A percentile compares a stretch with the other conserved stretches of the same genome.
These are phyloP conservation scores for Clonostachys sp. DNA, from an alignment of 2,329 filamentous ascomycete species.

Conservation along the genomic window DNA sequence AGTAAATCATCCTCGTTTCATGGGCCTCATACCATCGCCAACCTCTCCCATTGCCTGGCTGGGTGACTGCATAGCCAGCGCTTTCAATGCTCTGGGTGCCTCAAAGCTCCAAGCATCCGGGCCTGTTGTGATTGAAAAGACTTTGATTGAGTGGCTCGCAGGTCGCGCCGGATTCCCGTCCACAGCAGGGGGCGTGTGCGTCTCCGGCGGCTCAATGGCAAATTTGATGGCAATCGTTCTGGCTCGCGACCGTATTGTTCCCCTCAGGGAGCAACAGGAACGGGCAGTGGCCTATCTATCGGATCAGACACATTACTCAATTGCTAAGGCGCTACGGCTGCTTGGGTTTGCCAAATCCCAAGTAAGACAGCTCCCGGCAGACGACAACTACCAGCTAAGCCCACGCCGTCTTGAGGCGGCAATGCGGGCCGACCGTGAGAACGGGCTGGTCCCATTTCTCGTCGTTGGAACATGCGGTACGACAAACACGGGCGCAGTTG, in stretches of 20 bases:
- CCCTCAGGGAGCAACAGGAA: conserved; percentile 3
- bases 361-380: conserved; percentile 3
- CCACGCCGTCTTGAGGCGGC: conserved; percentile 1
- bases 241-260: conserved; percentile 9
- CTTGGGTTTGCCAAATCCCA: conserved; percentile 5
- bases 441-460: conserved; percentile 7
- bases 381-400: conserved; percentile 4
- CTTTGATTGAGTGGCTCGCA: conserved; percentile 13
- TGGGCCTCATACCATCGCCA: conserved; percentile 14
- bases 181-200: conserved; percentile 11
- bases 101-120: conserved; percentile 12
- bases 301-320: conserved; percentile 9
- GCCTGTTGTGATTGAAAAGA: conserved; percentile 13
- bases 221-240: conserved; percentile 14
- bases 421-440: conserved; percentile 3
- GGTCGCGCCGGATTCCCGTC: conserved; percentile 6
- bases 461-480: conserved; percentile 7
- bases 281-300: conserved; percentile 8
- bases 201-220: conserved; percentile 17
- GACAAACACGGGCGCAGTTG: conserved; percentile 8
- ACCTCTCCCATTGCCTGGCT: conserved; percentile 13
- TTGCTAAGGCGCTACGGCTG: conserved; percentile 6
- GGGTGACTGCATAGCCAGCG: conserved; percentile 9
- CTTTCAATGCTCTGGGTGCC: conserved; percentile 11
- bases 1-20: conserved; percentile 8